phyloP scores from a whole-genome alignment of 1,284 basidiomycete genomes.

The Peniophora sp. region DNA sequence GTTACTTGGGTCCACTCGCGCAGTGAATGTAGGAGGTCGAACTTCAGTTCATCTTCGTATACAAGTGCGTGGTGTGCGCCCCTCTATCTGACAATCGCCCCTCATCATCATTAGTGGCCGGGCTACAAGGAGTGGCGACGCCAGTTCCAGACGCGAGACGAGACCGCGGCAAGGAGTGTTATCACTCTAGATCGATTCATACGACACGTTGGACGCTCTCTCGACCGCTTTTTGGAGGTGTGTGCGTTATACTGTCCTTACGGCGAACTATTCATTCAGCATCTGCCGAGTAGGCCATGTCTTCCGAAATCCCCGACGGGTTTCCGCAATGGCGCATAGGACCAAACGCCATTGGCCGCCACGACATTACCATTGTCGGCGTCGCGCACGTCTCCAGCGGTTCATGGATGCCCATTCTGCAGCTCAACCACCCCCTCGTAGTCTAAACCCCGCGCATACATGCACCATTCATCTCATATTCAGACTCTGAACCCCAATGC shows the following conservation, averaged over 20 bases:
- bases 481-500: too few species aligned
- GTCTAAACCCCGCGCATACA: too few species aligned
- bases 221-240: slow-evolving; percentile 11
- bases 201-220: slow-evolving; percentile 11
- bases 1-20: slow-evolving; percentile 7
- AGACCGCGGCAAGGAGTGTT: slow-evolving; percentile 9
- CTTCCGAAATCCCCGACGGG: slow-evolving; percentile 8
- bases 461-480: too few species aligned
- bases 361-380: slow-evolving; percentile 9
- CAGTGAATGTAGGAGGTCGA: slow-evolving; percentile 9
- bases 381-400: slow-evolving; percentile 12
- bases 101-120: neutral
- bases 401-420: slow-evolving; percentile 13
- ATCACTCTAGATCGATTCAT: slow-evolving; percentile 11
- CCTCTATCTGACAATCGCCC: slow-evolving; percentile 2
- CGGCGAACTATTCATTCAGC: too few species aligned
- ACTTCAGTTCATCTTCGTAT: slow-evolving; percentile 10
- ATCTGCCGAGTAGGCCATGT: slow-evolving; percentile 3
- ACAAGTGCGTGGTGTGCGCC: slow-evolving; percentile 3
- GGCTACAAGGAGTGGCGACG: slow-evolving; percentile 12
- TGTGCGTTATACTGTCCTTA: neutral
- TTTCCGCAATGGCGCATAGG: slow-evolving; percentile 10
- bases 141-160: slow-evolving; percentile 13
- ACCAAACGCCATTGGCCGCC: slow-evolving; percentile 5
- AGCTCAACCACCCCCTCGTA: slow-evolving; percentile 7